Percentiles rank a stretch among this genome's conserved stretches.
These are phyloP conservation scores for Powellomyces hirtus DNA, from an alignment of 192 early-diverging fungal genomes.

Conservation along the genomic window DNA sequence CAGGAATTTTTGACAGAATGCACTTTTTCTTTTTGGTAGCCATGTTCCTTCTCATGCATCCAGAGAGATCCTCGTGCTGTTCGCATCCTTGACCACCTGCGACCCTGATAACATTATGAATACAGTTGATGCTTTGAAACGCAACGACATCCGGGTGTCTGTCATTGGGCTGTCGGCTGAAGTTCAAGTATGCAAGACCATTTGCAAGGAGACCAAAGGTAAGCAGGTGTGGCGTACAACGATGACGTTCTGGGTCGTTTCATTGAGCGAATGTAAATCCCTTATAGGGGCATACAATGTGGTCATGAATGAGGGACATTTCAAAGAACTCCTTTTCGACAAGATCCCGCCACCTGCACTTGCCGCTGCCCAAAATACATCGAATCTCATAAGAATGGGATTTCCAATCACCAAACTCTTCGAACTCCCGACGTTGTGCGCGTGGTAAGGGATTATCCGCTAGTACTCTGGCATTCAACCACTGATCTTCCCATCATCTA, in stretches of 20 bases:
- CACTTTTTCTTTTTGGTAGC: conserved; percentile 6
- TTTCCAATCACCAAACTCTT: conserved; percentile 64
- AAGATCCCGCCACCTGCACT: conserved; percentile 86
- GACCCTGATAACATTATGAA: conserved; percentile 90
- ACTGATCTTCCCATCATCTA: neutral
- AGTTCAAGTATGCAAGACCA: conserved; percentile 73
- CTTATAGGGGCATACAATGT: conserved; percentile 73
- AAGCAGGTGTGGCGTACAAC: neutral
- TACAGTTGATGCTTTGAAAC: conserved; percentile 67
- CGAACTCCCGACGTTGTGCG: conserved; percentile 65
- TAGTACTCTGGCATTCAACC: neutral
- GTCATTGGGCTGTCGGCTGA: conserved; percentile 90
- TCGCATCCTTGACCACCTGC: conserved; percentile 86
- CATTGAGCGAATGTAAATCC: neutral
- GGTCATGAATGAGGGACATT: conserved; percentile 77
- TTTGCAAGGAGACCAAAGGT: conserved; percentile 78
- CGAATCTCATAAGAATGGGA: conserved; percentile 84
- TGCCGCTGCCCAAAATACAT: conserved; percentile 43
- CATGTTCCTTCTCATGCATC: conserved; percentile 89
- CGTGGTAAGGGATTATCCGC: conserved; percentile 52
- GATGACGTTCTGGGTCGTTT: neutral
- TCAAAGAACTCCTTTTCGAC: conserved; percentile 80
- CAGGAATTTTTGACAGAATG: neutral
- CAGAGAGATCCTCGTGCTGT: conserved; percentile 82
- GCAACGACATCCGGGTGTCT: conserved; percentile 75